Evolutionary conservation across 352 stramenopile species (phyloP).

Genomic region (Globisporangium okanoganense): DNA sequence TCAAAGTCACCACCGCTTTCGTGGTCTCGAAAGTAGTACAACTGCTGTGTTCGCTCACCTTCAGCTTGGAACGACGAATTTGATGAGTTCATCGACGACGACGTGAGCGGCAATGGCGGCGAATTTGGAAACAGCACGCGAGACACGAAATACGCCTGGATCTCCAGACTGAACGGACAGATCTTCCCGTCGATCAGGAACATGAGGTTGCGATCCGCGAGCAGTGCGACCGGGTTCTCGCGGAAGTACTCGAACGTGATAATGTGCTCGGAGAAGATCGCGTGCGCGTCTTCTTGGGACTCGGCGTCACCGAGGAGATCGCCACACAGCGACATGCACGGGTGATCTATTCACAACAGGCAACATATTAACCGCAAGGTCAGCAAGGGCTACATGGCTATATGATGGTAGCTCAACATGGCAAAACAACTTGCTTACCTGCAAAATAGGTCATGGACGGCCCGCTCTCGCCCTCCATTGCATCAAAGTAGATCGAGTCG

Average conservation of each 20-base stretch:
- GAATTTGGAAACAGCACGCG: conserved; percentile 68
- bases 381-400: neutral
- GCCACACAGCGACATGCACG: conserved; percentile 73
- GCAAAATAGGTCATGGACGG: conserved; percentile 4
- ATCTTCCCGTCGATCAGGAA: conserved; percentile 66
- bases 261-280: conserved; percentile 65
- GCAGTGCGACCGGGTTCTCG: conserved; percentile 30
- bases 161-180: conserved; percentile 43
- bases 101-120: conserved; percentile 28
- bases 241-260: conserved; percentile 66
- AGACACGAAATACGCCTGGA: conserved; percentile 62
- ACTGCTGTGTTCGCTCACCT: conserved; percentile 2
- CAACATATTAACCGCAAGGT: neutral
- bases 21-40: neutral
- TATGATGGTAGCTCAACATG: neutral
- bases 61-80: neutral
- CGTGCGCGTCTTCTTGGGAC: conserved; percentile 38
- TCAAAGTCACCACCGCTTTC: neutral
- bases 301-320: conserved; percentile 43
- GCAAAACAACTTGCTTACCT: neutral
- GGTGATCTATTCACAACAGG: conserved; percentile 24
- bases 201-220: conserved; percentile 51
- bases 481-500: conserved; percentile 77
- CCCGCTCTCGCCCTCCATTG: conserved; percentile 37
- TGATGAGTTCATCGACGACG: neutral